phyloP scores from a whole-genome alignment of 305 asterid species.

The Fraxinus xanthoxyloides region DNA sequence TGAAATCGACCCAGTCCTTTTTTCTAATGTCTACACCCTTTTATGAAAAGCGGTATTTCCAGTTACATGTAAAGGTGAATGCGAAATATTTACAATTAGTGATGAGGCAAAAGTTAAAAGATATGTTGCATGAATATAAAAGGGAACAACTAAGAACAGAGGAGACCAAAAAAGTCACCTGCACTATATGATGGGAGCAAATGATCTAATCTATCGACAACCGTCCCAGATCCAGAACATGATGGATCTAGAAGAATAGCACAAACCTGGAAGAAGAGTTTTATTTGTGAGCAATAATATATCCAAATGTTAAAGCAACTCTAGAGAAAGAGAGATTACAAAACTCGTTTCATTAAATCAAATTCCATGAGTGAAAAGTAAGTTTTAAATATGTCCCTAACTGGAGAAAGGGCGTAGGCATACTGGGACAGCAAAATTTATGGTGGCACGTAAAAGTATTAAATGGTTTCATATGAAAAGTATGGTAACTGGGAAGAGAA shows the following conservation, averaged over 20 bases:
- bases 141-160: not conserved
- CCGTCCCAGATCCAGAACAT: constrained; percentile 98
- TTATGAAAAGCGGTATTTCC: not conserved
- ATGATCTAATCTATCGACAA: constrained; percentile 81
- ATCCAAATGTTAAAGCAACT: not conserved
- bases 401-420: not conserved
- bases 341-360: not conserved
- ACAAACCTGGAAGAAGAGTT: constrained; percentile 44
- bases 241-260: constrained; percentile 94
- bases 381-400: not conserved
- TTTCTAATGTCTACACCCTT: not conserved
- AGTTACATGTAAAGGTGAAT: not conserved
- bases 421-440: not conserved
- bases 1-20: not conserved
- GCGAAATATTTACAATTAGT: not conserved
- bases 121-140: no score
- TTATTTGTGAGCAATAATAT: not conserved
- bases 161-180: constrained; percentile 37
- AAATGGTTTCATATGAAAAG: not conserved
- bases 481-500: not conserved
- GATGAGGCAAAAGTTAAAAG: not conserved
- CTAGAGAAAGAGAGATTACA: not conserved
- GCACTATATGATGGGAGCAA: constrained; percentile 74
- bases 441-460: not conserved
- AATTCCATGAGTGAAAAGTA: not conserved